phyloP scores from a whole-genome alignment of 2,329 filamentous ascomycete species.

The Ophiostoma fasciatum region DNA sequence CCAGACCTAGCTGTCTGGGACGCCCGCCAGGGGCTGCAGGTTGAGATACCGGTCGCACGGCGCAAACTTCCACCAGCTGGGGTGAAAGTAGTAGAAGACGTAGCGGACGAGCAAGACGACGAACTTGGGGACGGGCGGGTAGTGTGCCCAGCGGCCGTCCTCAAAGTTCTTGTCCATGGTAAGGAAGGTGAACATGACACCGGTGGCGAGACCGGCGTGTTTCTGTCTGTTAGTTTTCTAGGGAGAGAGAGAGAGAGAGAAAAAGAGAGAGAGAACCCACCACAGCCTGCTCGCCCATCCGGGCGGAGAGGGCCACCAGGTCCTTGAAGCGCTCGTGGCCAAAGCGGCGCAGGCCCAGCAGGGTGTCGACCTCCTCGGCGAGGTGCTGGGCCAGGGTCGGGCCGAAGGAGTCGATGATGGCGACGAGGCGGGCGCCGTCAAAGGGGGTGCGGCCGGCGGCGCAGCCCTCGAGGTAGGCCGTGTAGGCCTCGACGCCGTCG shows the following conservation, averaged over 20 bases:
- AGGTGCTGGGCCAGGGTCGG: constrained; percentile 21
- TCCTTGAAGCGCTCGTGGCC: constrained; percentile 18
- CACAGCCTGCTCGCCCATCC: constrained; percentile 13
- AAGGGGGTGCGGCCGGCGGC: constrained; percentile 16
- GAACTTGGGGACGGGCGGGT: constrained; percentile 12
- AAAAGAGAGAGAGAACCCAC: constrained; percentile 7
- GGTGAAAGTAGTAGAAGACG: constrained; percentile 12
- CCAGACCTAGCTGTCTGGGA: too few relatives aligned
- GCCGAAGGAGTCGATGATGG: constrained; percentile 23
- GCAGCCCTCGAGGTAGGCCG: constrained; percentile 18
- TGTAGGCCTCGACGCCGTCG: constrained; percentile 19
- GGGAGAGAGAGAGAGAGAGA: background rate
- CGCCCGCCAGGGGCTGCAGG: constrained; percentile 15
- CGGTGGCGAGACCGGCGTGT: constrained; percentile 8
- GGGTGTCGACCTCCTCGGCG: constrained; percentile 23
- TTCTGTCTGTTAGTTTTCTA: too few relatives aligned
- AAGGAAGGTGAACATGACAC: constrained; percentile 11
- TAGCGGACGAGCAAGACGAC: constrained; percentile 12
- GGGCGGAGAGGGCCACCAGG: constrained; percentile 7
- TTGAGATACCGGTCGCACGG: constrained; percentile 13
- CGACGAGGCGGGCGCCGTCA: constrained; percentile 17
- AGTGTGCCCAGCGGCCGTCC: constrained; percentile 18
- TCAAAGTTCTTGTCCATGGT: constrained; percentile 15
- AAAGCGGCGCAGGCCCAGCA: constrained; percentile 20
- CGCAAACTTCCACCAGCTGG: constrained; percentile 15